Evolutionary conservation across 192 early-diverging fungal species (phyloP), one percentile per base, ranked within the genome.

Genomic region (Backusella mclennaniae): DNA sequence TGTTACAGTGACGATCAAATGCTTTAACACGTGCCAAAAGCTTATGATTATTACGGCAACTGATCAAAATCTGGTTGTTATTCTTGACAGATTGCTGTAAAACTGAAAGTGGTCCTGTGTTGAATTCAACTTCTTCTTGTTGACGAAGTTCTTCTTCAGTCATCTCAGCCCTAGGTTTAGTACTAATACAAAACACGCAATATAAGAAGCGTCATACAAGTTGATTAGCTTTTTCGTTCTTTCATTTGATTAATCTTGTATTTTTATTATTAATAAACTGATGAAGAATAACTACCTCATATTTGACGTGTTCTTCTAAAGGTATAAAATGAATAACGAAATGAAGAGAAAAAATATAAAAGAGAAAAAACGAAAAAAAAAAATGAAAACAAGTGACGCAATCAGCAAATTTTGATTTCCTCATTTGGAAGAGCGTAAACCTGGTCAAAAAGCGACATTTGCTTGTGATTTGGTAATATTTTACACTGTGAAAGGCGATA

Each of bases 1-100:
- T 98, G 87, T 99, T 99, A 89, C 95, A 98, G 82, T 99, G 98
- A 66, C 98, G 92, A 85, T 99, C 98, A 83, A 99, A 99, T 59
- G 97, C 98, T 87, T 99, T 99, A 76, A 99, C 94, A 78, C 97
- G 89, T 11, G 95, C 98, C 6, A 99, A 85, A 74, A 99, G 89
- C 82, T 99, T 99, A 83, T 95, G 91, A 89, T 99, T 99, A 87
- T 99, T 99, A 84, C 95, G 89, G 83, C 96, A 96, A 76, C 89
- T 97, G 81, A 99, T 94, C 72, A 99, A 91, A 35, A 99, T 93
- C 86, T 99, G 97, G 52, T 93, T 95, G 87, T 94, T 95, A 88
- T 97, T 98, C 83, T 93, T 95, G 41, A 98, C 96, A 6, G 97
- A 94, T 87, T 92, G 90, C 53, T 92, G 91, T 73, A 99, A 87